These are phyloP conservation scores for Alloteropsis semialata DNA, from an alignment of 176 grass and related monocot species.

Conservation along the genomic window DNA sequence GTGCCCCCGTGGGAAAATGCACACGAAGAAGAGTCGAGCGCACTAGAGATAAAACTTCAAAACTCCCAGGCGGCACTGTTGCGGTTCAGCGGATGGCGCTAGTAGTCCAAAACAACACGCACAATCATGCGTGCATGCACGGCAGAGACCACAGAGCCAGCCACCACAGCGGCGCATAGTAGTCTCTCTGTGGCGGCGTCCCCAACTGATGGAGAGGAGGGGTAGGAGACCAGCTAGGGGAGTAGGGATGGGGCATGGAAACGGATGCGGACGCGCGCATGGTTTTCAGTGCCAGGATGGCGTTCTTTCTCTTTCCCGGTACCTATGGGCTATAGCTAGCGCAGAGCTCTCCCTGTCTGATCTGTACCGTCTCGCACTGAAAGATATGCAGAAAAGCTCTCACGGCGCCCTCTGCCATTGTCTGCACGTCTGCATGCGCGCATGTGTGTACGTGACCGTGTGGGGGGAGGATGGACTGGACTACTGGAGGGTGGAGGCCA, in stretches of 20 bases:
- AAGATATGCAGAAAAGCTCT: conserved; percentile 45
- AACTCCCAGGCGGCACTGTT: conserved; percentile 28
- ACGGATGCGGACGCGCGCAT: conserved; percentile 39
- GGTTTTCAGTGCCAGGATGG: conserved; percentile 59
- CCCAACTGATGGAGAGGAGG: conserved; percentile 25
- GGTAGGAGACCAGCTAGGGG: background rate
- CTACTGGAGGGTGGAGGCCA: background rate
- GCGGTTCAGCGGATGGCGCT: conserved; percentile 20
- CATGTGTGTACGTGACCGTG: background rate
- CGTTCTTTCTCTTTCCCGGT: background rate
- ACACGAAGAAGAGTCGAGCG: too few species aligned
- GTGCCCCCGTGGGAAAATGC: too few species aligned
- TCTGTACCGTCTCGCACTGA: conserved; percentile 44
- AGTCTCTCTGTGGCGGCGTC: conserved; percentile 18
- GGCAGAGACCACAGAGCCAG: background rate
- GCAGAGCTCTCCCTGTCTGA: conserved; percentile 10
- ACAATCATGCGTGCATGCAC: background rate
- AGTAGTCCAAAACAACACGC: conserved; percentile 53
- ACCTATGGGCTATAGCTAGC: too few species aligned
- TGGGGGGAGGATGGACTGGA: too few species aligned
- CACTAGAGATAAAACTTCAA: conserved; percentile 34
- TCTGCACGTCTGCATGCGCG: background rate
- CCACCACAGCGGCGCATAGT: background rate
- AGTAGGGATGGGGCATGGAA: conserved; percentile 39
- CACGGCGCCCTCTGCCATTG: conserved; percentile 7